Evolutionary conservation across 108 stramenopile genomes (phyloP), one percentile per base, ranked within the genome.

Genomic region (Licmophora abbreviata): DNA sequence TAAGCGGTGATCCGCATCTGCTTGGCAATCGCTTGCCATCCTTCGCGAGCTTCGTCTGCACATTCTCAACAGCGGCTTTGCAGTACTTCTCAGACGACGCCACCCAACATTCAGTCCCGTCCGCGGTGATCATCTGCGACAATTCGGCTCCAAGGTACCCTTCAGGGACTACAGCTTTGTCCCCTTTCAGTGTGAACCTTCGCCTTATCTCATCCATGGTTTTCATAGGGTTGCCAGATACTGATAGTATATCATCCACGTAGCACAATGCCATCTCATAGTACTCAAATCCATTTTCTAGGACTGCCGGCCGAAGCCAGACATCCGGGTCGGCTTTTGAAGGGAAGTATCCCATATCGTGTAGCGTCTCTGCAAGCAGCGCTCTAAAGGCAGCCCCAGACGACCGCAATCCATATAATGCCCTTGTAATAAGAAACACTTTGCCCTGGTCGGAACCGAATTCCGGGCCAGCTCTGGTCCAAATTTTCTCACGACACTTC

Each of bases 341-440:
- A 5, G 29, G 18, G 3, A 4, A 2, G 30, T 48, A 64, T 21
- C 47, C 54, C 54, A 64, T 56, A 8, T 56, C 45, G 11, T 3
- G 18, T 22, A 64, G 15, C 2, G 54, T 36, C 28, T 51, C 17
- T n/a, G 37, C 12, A 14, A 64, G 18, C 25, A 30, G 28, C 23
- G 31, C 32, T 3, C 33, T 1, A 64, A 63, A 75, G 20, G 54
- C 29, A 0, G 60, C 68, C 0, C 74, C 64, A 38, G 26, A 28
- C 22, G 68, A 66, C 40, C 66, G 69, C 8, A 71, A 51, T 7
- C 62, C 69, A 1, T 74, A 74, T 0, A 64, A 49, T 17, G 66
- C 73, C 28, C 51, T 29, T n/a, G 44, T 10, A 0, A 61, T 6
- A 2, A 24, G 45, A 26, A 54, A 20, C 1, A 33, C 46, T 12